These are phyloP conservation scores for Posidonia australis DNA, from an alignment of 106 monocot species.

Conservation along the genomic window DNA sequence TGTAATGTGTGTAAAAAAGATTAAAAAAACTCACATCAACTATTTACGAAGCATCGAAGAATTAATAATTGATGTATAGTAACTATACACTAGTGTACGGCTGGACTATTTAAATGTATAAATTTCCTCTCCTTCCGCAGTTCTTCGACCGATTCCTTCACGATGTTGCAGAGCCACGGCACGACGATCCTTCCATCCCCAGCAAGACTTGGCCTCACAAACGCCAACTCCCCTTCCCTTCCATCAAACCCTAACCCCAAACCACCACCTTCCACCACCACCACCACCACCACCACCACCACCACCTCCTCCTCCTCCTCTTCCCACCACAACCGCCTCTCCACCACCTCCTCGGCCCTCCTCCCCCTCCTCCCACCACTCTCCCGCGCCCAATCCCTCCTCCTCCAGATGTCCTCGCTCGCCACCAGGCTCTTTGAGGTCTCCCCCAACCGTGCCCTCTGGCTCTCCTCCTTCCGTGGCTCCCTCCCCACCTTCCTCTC, in stretches of 20 bases:
- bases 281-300: constrained; percentile 4
- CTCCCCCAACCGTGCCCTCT: constrained; percentile 55
- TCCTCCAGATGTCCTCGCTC: constrained; percentile 68
- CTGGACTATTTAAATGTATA: too few relatives aligned
- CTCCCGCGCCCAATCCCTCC: constrained; percentile 67
- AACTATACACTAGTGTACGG: too few relatives aligned
- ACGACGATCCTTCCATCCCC: constrained; percentile 24
- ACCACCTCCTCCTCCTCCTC: constrained; percentile 9
- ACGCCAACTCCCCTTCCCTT: constrained; percentile 27
- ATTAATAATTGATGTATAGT: too few relatives aligned
- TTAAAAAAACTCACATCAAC: too few relatives aligned
- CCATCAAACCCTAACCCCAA: constrained; percentile 24
- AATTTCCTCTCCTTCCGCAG: too few relatives aligned
- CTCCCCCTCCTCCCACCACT: constrained; percentile 84
- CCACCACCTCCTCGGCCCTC: constrained; percentile 40
- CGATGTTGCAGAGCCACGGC: constrained; percentile 35
- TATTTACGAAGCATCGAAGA: too few relatives aligned
- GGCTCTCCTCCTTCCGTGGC: constrained; percentile 61
- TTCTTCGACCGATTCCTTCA: too few relatives aligned
- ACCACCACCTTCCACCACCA: constrained; percentile 13
- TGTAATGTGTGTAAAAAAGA: too few relatives aligned
- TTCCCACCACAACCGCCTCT: constrained; percentile 3
- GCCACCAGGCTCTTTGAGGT: constrained; percentile 68
- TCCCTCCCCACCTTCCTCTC: constrained; percentile 40
- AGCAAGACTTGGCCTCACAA: constrained; percentile 43